These are phyloP conservation scores for Tubosaeta sp. DNA, from an alignment of 768 basidiomycete species.

Conservation along the genomic window DNA sequence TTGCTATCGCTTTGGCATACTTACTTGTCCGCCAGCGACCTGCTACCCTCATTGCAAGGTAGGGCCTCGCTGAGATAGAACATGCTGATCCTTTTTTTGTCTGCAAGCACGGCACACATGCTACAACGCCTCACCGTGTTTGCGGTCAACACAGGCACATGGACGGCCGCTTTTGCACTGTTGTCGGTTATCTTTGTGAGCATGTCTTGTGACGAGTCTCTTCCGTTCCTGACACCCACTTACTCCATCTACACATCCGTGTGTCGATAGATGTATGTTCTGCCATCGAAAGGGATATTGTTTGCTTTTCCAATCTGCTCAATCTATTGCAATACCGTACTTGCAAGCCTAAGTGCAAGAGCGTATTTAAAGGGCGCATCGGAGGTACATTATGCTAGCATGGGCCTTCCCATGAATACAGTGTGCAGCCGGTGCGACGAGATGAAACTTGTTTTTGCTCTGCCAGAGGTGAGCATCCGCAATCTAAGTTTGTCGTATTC, in stretches of 20 bases:
- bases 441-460: background rate
- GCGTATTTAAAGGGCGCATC: background rate
- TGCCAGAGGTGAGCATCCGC: background rate
- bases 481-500: too few relatives aligned
- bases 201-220: background rate
- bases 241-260: background rate
- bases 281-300: background rate
- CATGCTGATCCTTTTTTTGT: background rate
- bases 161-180: conserved; percentile 47
- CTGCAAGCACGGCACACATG: background rate
- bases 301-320: background rate
- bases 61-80: background rate
- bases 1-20: background rate
- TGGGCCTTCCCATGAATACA: background rate
- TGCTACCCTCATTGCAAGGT: background rate
- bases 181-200: conserved; percentile 5
- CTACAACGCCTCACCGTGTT: conserved; percentile 1
- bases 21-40: background rate
- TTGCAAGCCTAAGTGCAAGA: background rate
- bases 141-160: conserved; percentile 30
- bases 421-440: background rate
- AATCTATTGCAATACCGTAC: background rate
- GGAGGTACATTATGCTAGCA: conserved; percentile 39
- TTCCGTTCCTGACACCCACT: background rate
- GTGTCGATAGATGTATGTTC: background rate